Conservation (phyloP, 805 yeast species). For the Candida vartiovaarae region DNA sequence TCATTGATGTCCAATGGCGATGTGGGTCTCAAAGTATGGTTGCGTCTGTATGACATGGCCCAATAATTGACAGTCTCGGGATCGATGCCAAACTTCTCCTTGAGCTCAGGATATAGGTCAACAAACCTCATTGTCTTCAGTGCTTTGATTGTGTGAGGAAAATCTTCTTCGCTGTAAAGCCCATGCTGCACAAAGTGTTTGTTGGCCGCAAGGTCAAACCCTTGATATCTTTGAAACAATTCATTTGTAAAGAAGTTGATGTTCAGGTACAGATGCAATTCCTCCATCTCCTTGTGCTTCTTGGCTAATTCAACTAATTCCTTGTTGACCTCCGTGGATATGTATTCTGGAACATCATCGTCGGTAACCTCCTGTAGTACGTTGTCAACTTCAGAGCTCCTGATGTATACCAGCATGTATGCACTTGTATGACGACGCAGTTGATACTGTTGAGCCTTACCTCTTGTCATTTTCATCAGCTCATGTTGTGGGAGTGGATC, state of each 20-base stretch:
- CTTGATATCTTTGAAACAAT: conserved; percentile 54
- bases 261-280: conserved; percentile 56
- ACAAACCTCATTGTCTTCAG: conserved; percentile 48
- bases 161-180: conserved; percentile 37
- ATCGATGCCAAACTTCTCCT: conserved; percentile 34
- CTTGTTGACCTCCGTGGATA: conserved; percentile 54
- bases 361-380: conserved; percentile 53
- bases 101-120: conserved; percentile 44
- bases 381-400: conserved; percentile 49
- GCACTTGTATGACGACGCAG: conserved; percentile 87
- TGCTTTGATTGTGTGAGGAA: conserved; percentile 44
- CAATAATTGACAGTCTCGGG: conserved; percentile 46
- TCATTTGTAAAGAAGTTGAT: conserved; percentile 49
- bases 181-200: conserved; percentile 37
- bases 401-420: conserved; percentile 90
- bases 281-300: conserved; percentile 57
- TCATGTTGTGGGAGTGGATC: conserved; percentile 45
- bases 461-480: conserved; percentile 44
- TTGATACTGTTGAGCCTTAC: conserved; percentile 55
- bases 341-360: conserved; percentile 58
- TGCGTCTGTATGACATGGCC: conserved; percentile 51
- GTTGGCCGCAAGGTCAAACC: conserved; percentile 74
- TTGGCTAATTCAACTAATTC: conserved; percentile 54
- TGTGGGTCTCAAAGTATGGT: conserved; percentile 58
- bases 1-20: conserved; percentile 28